These are phyloP conservation scores for Poterioochromonas sp. DNA, from an alignment of 352 stramenopile species.

Conservation along the genomic window DNA sequence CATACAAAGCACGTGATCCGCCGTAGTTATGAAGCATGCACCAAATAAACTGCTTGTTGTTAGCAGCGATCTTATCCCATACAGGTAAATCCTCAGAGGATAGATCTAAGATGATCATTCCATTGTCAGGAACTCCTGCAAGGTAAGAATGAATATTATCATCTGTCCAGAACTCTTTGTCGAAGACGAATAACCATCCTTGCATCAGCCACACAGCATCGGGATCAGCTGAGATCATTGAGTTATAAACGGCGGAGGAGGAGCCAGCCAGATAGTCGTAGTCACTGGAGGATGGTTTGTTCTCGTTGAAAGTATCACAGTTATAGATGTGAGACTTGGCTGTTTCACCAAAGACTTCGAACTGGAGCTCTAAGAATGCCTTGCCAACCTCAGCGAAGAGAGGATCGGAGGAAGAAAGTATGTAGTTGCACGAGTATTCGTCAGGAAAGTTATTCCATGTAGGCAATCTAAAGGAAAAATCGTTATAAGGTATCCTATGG, in stretches of 20 bases:
- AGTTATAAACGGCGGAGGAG: not conserved
- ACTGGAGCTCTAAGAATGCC: not conserved
- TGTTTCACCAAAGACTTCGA: not conserved
- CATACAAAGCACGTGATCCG: not conserved
- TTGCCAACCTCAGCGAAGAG: not conserved
- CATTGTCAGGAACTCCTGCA: not conserved
- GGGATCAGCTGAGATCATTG: not conserved
- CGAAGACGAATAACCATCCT: not conserved
- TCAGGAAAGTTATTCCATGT: not conserved
- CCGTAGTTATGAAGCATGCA: not conserved
- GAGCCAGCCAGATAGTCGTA: not conserved
- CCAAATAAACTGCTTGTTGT: not conserved
- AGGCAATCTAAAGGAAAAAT: no score
- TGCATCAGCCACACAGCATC: constrained; percentile 7
- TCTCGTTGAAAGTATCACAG: not conserved
- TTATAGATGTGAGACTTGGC: not conserved
- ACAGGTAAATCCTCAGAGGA: not conserved
- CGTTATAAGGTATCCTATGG: no score
- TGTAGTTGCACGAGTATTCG: not conserved
- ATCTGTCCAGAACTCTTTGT: not conserved
- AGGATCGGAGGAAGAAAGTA: not conserved
- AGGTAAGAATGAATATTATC: not conserved
- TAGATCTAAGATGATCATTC: not conserved
- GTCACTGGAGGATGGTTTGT: not conserved
- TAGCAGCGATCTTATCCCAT: not conserved